These are phyloP conservation scores for Phytopythium aichiense DNA, from an alignment of 352 stramenopile species.

Conservation along the genomic window DNA sequence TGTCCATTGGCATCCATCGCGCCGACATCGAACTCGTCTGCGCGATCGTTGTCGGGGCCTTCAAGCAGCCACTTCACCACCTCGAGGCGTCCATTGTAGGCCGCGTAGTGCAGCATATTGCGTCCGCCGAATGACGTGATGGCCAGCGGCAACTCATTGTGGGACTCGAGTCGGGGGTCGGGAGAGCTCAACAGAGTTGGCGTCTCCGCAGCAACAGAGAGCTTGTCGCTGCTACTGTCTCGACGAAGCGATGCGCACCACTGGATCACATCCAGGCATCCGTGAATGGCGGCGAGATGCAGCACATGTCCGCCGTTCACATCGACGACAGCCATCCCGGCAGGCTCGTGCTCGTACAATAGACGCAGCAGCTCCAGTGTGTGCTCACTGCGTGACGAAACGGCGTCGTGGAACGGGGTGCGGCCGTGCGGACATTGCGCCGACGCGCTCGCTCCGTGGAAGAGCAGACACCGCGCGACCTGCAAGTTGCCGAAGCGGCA, in stretches of 20 bases:
- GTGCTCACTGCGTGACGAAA: slow-evolving; percentile 23
- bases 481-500: slow-evolving; percentile 48
- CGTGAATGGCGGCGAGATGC: slow-evolving; percentile 65
- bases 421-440: slow-evolving; percentile 44
- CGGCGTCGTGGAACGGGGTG: slow-evolving; percentile 56
- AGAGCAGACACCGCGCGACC: slow-evolving; percentile 50
- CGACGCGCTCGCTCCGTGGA: slow-evolving; percentile 35
- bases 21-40: slow-evolving; percentile 23
- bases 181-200: not conserved
- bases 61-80: slow-evolving; percentile 50
- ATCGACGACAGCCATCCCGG: slow-evolving; percentile 40
- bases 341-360: slow-evolving; percentile 48
- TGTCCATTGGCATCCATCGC: slow-evolving; percentile 53
- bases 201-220: slow-evolving; percentile 7
- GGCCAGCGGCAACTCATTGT: slow-evolving; percentile 22
- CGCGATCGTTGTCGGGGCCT: slow-evolving; percentile 16
- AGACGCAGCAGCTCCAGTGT: slow-evolving; percentile 38
- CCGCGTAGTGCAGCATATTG: slow-evolving; percentile 66
- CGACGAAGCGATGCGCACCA: slow-evolving; percentile 32
- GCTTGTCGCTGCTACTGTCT: not conserved
- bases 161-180: not conserved
- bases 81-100: slow-evolving; percentile 49
- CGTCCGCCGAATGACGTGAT: slow-evolving; percentile 59
- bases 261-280: slow-evolving; percentile 49
- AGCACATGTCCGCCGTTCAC: slow-evolving; percentile 57